phyloP scores from a whole-genome alignment of 2,329 filamentous ascomycete genomes.

The Colletotrichum aenigma region DNA sequence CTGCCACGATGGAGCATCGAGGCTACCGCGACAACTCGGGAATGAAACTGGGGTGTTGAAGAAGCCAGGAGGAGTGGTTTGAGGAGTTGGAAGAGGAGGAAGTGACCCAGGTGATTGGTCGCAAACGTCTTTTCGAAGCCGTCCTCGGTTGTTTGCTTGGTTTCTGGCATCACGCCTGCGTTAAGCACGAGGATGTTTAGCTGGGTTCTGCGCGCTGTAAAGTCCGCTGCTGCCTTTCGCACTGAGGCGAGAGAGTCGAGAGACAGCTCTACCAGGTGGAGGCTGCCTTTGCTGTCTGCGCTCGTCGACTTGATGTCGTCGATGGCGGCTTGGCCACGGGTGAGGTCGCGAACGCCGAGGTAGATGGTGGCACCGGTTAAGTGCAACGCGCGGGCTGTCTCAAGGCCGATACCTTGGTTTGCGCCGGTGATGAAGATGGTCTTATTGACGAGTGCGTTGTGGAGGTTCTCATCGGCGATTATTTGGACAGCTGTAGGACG shows the following conservation, averaged over 20 bases:
- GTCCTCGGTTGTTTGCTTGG: conserved; percentile 15
- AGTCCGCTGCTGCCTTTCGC: conserved; percentile 30
- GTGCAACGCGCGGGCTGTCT: conserved; percentile 40
- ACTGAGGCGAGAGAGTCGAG: conserved; percentile 21
- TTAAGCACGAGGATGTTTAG: conserved; percentile 41
- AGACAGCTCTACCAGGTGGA: background rate
- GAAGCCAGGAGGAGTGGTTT: conserved; percentile 44
- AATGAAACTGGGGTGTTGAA: conserved; percentile 40
- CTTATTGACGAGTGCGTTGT: conserved; percentile 30
- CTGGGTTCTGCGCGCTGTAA: conserved; percentile 29
- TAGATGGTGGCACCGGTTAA: conserved; percentile 41
- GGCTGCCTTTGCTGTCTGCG: background rate
- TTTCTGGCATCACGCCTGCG: conserved; percentile 30
- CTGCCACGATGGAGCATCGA: conserved; percentile 43
- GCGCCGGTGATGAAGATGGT: conserved; percentile 40
- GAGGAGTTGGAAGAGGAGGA: conserved; percentile 57
- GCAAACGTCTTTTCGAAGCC: conserved; percentile 47
- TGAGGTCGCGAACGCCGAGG: conserved; percentile 36
- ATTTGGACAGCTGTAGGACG: conserved; percentile 22
- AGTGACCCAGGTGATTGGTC: conserved; percentile 57
- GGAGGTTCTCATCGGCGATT: conserved; percentile 12
- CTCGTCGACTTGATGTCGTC: conserved; percentile 14
- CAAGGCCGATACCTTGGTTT: conserved; percentile 40
- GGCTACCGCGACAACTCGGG: conserved; percentile 50
- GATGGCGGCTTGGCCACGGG: conserved; percentile 32